phyloP scores from a whole-genome alignment of 202 grass and related monocot genomes.

The Saccharum hybrid region DNA sequence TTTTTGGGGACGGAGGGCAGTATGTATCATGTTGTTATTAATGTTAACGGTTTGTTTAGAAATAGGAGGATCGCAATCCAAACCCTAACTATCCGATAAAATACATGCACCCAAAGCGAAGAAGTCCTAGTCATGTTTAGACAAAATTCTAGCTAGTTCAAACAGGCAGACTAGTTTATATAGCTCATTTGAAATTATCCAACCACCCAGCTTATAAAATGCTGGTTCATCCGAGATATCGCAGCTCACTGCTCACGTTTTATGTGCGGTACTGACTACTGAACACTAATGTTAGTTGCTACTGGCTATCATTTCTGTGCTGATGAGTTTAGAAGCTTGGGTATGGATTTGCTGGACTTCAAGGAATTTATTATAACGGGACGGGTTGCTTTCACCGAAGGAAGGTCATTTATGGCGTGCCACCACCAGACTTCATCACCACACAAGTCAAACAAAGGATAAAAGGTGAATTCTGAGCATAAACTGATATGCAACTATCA shows the following conservation, averaged over 20 bases:
- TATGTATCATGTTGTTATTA: no score
- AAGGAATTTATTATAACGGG: conserved; percentile 47
- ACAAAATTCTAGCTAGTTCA: no score
- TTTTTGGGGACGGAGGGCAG: no score
- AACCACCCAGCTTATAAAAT: no score
- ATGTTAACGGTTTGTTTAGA: no score
- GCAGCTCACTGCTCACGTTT: background rate
- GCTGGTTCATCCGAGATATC: no score
- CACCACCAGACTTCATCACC: background rate
- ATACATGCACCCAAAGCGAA: no score
- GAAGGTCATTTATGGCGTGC: conserved; percentile 48
- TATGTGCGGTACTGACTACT: background rate
- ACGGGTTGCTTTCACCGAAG: conserved; percentile 64
- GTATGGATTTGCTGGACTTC: conserved; percentile 41
- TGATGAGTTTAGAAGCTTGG: conserved; percentile 32
- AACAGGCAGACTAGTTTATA: no score
- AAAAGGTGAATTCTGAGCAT: conserved; percentile 11
- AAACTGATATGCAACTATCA: background rate
- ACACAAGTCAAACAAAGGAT: background rate
- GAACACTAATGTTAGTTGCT: background rate
- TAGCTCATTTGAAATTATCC: no score
- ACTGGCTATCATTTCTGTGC: background rate
- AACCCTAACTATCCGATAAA: no score
- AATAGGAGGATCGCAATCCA: no score
- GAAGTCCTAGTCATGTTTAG: no score